Percentiles rank a stretch among this genome's conserved stretches.
These are phyloP conservation scores for Ceratobasidium sp. DNA, from an alignment of 1,284 basidiomycete species.

Conservation along the genomic window DNA sequence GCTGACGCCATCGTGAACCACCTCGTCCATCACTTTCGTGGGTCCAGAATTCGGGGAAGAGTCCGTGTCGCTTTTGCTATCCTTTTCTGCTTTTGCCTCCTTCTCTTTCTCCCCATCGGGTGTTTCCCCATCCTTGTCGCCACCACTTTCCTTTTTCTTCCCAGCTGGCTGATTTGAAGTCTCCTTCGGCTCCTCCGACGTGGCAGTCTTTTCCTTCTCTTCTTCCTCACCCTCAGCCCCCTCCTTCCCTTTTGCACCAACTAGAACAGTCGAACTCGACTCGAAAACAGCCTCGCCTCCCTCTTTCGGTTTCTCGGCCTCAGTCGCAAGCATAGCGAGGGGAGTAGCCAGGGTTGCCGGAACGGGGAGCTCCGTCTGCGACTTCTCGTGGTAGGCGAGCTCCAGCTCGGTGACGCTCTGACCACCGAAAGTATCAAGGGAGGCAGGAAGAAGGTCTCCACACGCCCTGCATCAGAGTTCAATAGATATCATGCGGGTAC, in stretches of 20 bases:
- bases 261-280: constrained; percentile 7
- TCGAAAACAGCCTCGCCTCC: constrained; percentile 4
- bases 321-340: not conserved
- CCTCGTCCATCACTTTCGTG: constrained; percentile 5
- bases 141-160: not conserved
- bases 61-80: constrained; percentile 3
- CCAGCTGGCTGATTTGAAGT: not conserved
- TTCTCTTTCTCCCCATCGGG: no score
- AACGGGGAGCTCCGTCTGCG: constrained; percentile 7
- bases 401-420: constrained; percentile 42
- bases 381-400: constrained; percentile 7
- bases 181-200: not conserved
- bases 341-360: not conserved
- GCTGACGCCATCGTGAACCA: constrained; percentile 3
- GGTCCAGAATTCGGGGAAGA: not conserved
- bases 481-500: not conserved
- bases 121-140: not conserved
- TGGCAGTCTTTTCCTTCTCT: not conserved
- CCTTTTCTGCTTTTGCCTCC: constrained; percentile 20
- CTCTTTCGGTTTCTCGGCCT: not conserved
- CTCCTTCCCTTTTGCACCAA: not conserved
- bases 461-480: not conserved
- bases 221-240: constrained; percentile 2
- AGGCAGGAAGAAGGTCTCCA: constrained; percentile 24
- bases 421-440: constrained; percentile 29